phyloP scores from a whole-genome alignment of 108 stramenopile genomes.

The Cyclostephanos tholiformis region DNA sequence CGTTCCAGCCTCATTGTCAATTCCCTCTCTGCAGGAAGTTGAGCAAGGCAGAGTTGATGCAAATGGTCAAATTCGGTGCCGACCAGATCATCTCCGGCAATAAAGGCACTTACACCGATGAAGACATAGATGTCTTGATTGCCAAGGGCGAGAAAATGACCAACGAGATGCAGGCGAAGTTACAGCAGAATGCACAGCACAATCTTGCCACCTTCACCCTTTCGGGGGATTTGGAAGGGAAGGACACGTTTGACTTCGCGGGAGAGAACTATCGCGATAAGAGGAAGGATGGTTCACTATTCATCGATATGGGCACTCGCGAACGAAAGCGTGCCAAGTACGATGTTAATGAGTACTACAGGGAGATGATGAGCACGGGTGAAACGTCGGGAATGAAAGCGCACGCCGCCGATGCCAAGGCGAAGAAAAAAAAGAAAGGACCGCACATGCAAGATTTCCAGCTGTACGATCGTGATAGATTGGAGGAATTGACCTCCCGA shows the following conservation, averaged over 20 bases:
- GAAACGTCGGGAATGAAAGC: conserved; percentile 66
- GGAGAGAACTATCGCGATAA: conserved; percentile 91
- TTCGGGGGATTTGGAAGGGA: conserved; percentile 75
- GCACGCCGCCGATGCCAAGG: conserved; percentile 73
- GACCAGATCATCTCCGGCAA: conserved; percentile 94
- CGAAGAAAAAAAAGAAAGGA: conserved; percentile 87
- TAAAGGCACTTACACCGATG: conserved; percentile 88
- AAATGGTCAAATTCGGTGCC: conserved; percentile 98
- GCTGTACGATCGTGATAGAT: conserved; percentile 84
- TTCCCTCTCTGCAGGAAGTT: conserved; percentile 37
- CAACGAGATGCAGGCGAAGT: conserved; percentile 82
- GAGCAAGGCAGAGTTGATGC: conserved; percentile 95
- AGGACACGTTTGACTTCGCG: conserved; percentile 88
- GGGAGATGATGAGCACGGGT: conserved; percentile 71
- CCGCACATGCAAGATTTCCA: conserved; percentile 94
- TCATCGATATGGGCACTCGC: conserved; percentile 95
- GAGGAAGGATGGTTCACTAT: conserved; percentile 67
- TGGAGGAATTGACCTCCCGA: conserved; percentile 74
- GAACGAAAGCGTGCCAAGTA: conserved; percentile 96
- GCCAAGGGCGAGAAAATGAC: conserved; percentile 92
- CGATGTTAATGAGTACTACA: conserved; percentile 94
- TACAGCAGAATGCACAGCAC: conserved; percentile 95
- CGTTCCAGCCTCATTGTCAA: background rate
- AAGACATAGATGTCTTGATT: conserved; percentile 98
- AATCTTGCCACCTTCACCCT: conserved; percentile 92